These are phyloP conservation scores for Nigrospora osmanthi DNA, from an alignment of 2,329 filamentous ascomycete genomes.

Conservation along the genomic window DNA sequence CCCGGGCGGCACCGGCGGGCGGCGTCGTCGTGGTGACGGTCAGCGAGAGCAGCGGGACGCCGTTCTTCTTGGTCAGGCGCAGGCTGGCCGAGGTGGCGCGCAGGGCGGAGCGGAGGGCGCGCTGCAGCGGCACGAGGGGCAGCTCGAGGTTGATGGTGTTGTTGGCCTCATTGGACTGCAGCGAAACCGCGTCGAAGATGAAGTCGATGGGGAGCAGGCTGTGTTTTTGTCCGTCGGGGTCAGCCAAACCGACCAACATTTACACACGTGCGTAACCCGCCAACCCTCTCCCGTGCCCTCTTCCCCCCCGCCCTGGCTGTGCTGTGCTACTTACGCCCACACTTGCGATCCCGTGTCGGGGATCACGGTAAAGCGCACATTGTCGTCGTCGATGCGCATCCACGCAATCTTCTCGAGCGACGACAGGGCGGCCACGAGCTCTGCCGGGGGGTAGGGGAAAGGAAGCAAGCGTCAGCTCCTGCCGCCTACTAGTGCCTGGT, in stretches of 20 bases:
- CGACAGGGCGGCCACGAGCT: conserved; percentile 56
- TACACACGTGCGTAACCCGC: no score
- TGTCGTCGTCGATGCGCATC: conserved; percentile 81
- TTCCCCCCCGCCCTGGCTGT: no score
- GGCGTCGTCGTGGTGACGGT: conserved; percentile 76
- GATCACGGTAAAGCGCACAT: conserved; percentile 89
- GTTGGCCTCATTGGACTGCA: conserved; percentile 73
- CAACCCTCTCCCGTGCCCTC: no score
- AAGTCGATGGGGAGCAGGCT: conserved; percentile 63
- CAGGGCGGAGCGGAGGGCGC: conserved; percentile 83
- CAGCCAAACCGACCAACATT: no score
- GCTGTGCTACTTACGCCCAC: conserved; percentile 75
- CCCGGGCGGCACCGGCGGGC: conserved; percentile 34
- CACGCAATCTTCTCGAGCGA: conserved; percentile 78
- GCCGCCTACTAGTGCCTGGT: neutral
- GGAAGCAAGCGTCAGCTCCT: neutral
- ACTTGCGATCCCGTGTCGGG: conserved; percentile 93
- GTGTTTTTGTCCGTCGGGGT: neutral
- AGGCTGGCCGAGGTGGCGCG: conserved; percentile 76
- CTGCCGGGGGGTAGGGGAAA: no score
- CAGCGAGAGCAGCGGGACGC: conserved; percentile 76
- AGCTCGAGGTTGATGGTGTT: conserved; percentile 97
- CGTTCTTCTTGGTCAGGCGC: conserved; percentile 87
- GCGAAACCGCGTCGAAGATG: conserved; percentile 78
- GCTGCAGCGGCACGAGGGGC: conserved; percentile 77